Conservation (phyloP, 495 filamentous ascomycete species). For the Durotheca rogersii region DNA sequence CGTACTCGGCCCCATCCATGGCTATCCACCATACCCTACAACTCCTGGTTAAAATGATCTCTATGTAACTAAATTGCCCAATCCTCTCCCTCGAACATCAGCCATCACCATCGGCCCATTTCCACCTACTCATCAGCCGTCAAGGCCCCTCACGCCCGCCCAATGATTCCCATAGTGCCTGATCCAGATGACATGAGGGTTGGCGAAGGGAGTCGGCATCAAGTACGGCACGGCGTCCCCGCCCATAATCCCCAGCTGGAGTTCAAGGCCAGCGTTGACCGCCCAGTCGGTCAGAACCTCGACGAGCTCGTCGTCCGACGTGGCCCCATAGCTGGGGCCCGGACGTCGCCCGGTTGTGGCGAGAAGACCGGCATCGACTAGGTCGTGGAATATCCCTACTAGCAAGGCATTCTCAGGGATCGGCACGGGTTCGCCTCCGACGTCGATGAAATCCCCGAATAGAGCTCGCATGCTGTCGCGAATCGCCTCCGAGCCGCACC, state of each 20-base stretch:
- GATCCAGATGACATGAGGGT: background rate
- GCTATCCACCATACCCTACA: no score
- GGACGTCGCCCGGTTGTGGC: background rate
- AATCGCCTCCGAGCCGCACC: background rate
- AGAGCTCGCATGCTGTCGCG: background rate
- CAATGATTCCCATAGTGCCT: background rate
- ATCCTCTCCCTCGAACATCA: no score
- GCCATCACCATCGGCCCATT: no score
- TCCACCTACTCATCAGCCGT: background rate
- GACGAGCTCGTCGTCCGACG: background rate
- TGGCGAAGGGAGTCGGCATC: background rate
- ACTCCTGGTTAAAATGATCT: no score
- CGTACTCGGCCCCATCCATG: slow-evolving; percentile 50
- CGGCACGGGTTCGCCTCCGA: no score
- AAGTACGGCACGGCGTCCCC: no score
- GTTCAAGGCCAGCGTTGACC: background rate
- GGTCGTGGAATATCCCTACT: no score
- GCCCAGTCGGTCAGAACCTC: background rate
- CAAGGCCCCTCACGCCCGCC: background rate
- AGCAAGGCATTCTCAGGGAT: no score
- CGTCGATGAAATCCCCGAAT: background rate
- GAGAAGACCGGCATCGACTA: no score
- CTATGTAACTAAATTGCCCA: background rate
- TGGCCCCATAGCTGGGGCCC: background rate
- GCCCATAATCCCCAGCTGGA: background rate